Conservation (phyloP, 2,329 filamentous ascomycete species). For the Fonsecaea nubica region DNA sequence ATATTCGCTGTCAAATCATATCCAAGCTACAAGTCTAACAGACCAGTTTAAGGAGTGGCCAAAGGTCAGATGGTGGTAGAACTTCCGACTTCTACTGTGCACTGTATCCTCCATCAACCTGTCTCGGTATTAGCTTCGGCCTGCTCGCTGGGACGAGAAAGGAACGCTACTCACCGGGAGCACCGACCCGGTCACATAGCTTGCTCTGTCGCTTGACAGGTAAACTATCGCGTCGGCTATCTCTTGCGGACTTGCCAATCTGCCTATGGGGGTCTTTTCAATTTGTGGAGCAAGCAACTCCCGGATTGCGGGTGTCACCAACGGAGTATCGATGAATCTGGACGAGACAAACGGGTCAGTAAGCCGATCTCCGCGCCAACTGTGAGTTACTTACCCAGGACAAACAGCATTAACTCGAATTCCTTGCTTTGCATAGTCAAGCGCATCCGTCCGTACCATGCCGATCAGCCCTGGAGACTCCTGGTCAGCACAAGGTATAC, state of each 20-base stretch:
- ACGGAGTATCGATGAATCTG: constrained; percentile 11
- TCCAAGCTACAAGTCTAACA: neutral
- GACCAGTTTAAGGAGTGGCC: neutral
- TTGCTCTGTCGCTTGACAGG: constrained; percentile 42
- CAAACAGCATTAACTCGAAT: constrained; percentile 50
- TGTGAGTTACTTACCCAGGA: constrained; percentile 43
- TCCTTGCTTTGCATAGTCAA: constrained; percentile 43
- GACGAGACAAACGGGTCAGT: neutral
- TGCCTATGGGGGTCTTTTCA: constrained; percentile 41
- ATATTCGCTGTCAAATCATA: neutral
- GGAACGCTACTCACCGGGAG: constrained; percentile 11
- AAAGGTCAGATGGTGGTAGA: neutral
- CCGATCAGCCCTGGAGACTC: constrained; percentile 45
- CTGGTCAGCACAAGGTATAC: neutral
- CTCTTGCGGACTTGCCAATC: constrained; percentile 46
- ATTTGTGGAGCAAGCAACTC: constrained; percentile 8
- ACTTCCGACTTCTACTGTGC: constrained; percentile 16
- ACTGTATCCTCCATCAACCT: constrained; percentile 24
- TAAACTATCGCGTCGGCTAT: constrained; percentile 46
- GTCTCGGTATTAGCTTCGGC: neutral
- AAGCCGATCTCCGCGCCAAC: neutral
- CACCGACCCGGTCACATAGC: constrained; percentile 44
- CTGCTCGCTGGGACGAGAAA: neutral
- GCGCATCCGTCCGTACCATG: constrained; percentile 50
- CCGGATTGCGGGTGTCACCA: constrained; percentile 12